Percentiles rank a stretch among this genome's conserved stretches.
phyloP scores from a whole-genome alignment of 2,329 filamentous ascomycete genomes.

The Sclerotiophoma versabilis region DNA sequence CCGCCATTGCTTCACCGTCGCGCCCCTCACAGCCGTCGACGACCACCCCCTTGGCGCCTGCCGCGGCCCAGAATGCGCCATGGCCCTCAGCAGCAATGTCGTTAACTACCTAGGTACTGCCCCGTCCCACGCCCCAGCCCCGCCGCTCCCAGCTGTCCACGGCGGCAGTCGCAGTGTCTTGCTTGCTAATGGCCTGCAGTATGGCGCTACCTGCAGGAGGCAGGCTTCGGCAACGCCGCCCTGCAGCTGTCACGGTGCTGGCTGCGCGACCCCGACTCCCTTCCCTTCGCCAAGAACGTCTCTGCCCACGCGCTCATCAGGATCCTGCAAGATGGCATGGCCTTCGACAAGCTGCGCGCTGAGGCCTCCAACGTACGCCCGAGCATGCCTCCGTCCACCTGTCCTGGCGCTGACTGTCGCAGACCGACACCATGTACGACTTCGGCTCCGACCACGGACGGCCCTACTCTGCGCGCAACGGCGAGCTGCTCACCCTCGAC shows the following conservation, averaged over 20 bases:
- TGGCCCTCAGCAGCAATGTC: slow-evolving; percentile 63
- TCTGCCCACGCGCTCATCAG: slow-evolving; percentile 66
- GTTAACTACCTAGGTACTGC: slow-evolving; percentile 65
- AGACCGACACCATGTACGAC: slow-evolving; percentile 44
- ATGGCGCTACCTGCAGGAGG: slow-evolving; percentile 64
- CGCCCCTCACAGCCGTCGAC: neutral
- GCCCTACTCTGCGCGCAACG: slow-evolving; percentile 49
- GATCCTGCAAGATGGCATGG: slow-evolving; percentile 69
- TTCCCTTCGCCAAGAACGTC: slow-evolving; percentile 68
- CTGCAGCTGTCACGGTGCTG: slow-evolving; percentile 68
- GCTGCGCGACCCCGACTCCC: slow-evolving; percentile 66
- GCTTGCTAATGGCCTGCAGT: slow-evolving; percentile 47
- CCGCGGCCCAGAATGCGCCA: slow-evolving; percentile 48
- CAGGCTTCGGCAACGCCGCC: slow-evolving; percentile 63
- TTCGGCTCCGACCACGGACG: slow-evolving; percentile 51
- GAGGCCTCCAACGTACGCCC: slow-evolving; percentile 44
- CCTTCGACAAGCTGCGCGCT: slow-evolving; percentile 54
- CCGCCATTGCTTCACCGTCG: neutral
- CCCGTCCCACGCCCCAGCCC: neutral
- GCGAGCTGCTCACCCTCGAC: slow-evolving; percentile 46
- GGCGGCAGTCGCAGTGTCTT: neutral
- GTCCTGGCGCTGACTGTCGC: slow-evolving; percentile 22
- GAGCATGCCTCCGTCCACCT: neutral
- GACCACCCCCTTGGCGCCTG: slow-evolving; percentile 1
- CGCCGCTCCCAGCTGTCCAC: neutral